Conservation (phyloP, 345 rosid species). For the Hibiscus tridactylites region DNA sequence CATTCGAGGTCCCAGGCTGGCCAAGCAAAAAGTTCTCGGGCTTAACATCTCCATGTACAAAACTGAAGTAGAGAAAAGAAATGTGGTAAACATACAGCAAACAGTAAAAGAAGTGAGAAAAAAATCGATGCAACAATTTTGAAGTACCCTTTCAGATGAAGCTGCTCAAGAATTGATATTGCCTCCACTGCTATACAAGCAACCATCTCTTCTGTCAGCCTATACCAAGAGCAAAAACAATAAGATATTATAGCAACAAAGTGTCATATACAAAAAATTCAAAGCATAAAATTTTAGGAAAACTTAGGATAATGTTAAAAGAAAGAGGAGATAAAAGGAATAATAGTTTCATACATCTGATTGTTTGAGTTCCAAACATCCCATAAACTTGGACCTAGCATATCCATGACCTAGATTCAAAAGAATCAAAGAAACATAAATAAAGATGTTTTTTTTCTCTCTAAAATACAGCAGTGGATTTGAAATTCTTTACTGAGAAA, state of each 20-base stretch:
- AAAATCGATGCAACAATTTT: constrained; percentile 16
- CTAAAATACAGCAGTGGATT: not conserved
- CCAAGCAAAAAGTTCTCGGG: constrained; percentile 98
- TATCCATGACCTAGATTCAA: constrained; percentile 71
- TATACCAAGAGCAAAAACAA: constrained; percentile 16
- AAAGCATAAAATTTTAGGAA: constrained; percentile 13
- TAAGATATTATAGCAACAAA: not conserved
- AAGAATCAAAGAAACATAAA: constrained; percentile 3
- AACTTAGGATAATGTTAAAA: constrained; percentile 1
- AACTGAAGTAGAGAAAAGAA: constrained; percentile 35
- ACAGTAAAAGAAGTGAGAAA: not conserved
- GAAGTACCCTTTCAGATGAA: constrained; percentile 72
- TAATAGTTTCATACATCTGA: constrained; percentile 27
- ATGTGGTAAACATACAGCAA: not conserved
- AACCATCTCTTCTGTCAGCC: constrained; percentile 80
- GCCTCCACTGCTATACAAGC: constrained; percentile 91
- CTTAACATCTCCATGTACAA: constrained; percentile 94
- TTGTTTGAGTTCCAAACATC: constrained; percentile 61
- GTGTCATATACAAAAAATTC: constrained; percentile 3
- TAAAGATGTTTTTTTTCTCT: constrained; percentile 17
- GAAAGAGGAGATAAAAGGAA: constrained; percentile 1
- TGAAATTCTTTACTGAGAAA: not conserved
- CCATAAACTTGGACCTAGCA: constrained; percentile 83
- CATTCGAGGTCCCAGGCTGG: constrained; percentile 71
- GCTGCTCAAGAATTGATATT: constrained; percentile 79